Base-by-base conservation (phyloP, 1,284 basidiomycete genomes). In the Farysia itapuensis region DNA sequence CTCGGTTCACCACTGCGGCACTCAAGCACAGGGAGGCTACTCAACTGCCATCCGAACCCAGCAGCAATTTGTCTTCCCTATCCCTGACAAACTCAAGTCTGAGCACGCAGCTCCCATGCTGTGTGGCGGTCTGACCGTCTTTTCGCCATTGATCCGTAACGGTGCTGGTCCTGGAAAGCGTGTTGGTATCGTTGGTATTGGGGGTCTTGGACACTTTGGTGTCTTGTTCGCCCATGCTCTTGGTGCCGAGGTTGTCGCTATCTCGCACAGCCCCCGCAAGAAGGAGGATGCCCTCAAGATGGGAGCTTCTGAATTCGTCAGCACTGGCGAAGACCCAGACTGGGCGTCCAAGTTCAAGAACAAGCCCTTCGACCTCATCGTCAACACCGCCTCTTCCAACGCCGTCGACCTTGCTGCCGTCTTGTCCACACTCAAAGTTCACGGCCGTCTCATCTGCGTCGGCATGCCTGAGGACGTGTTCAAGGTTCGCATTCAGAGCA, bases 121-220 rank as follows among this genome's bases (percentile, higher is more conserved):
- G 23, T 87, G 85, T 67, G 85, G 80, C 4, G 86, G 86, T 37
- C 74, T 87, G 18, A 87, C 86, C 7, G 81, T 84, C 30, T 86
- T 80, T 78, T 84, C 84, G 0, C 85, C 86, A 3, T 78, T 88
- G 6, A 80, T 82, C 39, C 79, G 83, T 34, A 82, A 85, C 74
- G 82, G 83, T 26, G 80, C 81, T 43, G 84, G 84, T 0, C 67
- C 83, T 4, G 85, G 85, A 18, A 84, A 83, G 79, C 82, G 82
- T 52, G 84, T 87, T 47, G 86, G 84, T 28, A 79, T 88, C 38
- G 79, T 85, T 63, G 85, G 86, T 43, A 64, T 75, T 20, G 72
- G 72, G 23, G 72, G 72, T 45, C 64, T 75, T 5, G 72, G 72
- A 15, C 70, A 74, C 64, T 74, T 70, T 41, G 84, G 81, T 36